phyloP scores from a whole-genome alignment of 305 asterid genomes.

The Ilex paraguariensis region DNA sequence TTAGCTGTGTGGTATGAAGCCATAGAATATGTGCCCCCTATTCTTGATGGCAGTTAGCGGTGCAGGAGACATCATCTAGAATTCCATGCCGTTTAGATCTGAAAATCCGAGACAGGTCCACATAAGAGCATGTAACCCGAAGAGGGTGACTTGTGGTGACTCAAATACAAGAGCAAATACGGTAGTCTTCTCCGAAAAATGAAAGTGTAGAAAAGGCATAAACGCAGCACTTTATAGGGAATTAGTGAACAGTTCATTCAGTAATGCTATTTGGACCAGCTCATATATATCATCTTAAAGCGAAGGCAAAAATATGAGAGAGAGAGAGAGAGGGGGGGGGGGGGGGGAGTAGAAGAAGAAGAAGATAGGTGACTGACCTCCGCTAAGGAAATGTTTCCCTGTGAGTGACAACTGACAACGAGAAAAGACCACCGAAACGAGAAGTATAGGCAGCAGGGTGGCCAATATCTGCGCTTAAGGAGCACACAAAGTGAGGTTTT shows the following conservation, averaged over 20 bases:
- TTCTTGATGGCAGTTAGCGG: no score
- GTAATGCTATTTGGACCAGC: no score
- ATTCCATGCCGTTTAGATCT: no score
- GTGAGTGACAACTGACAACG: conserved; percentile 14
- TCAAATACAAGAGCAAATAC: no score
- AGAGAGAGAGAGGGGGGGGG: conserved; percentile 1
- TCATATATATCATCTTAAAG: background rate
- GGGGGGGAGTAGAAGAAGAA: background rate
- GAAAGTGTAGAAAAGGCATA: no score
- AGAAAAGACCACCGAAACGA: conserved; percentile 27
- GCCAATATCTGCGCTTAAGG: conserved; percentile 24
- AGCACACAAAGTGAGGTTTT: conserved; percentile 24
- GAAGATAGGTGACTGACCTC: conserved; percentile 9
- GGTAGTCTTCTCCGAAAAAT: no score
- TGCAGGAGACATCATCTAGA: no score
- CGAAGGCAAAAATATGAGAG: background rate
- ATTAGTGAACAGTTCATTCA: background rate
- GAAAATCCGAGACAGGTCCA: no score
- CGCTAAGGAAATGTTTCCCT: conserved; percentile 1
- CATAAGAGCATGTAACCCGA: no score
- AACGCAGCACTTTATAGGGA: background rate
- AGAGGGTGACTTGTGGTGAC: no score
- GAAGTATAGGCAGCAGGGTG: conserved; percentile 13
- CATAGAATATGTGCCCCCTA: no score
- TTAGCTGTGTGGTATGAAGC: no score